Evolutionary conservation across 495 filamentous ascomycete genomes (phyloP), one percentile per base, ranked within the genome.

Genomic region (Neurospora sp.): DNA sequence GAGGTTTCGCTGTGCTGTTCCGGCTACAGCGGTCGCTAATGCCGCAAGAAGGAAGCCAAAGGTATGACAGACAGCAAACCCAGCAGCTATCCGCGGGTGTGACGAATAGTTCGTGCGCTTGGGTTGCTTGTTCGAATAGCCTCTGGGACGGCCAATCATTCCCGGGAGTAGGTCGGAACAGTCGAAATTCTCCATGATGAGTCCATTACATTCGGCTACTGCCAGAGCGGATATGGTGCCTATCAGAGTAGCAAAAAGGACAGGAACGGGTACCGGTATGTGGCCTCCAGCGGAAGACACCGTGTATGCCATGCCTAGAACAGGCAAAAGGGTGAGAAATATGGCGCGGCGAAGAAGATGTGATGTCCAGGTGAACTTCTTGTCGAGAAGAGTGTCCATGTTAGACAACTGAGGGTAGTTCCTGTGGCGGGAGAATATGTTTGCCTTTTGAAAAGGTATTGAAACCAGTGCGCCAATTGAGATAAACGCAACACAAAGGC

Each of bases 171-270:
- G 85, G 76, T 94, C 92, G 28, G 90, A 92, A 7, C 89, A 91
- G 79, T 94, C 92, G 78, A 88, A 94, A 24, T 90, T 90, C 77
- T 94, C 92, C 92, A 93, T 94, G 81, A 94, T 85, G 70, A 94
- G 82, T 5, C 91, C 90, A 73, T 90, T 86, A 79, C 91, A 93
- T 80, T 94, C 92, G 11, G 92, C 88, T 54, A 94, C 90, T 38
- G 90, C 91, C 31, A 94, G 86, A 48, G 89, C 90, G 4, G 89
- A 90, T 17, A 92, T 83, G 74, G 92, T 91, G 15, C 89, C 90
- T 21, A 93, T 87, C 31, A 89, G 74, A 4, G 87, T 89, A 17
- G 90, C 91, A 73, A 93, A 88, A 38, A 91, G 70, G n/a, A 87
- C 88, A 2, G 92, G 92, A 10, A 90, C 79, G 39, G 87, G 86